These are phyloP conservation scores for Zymoseptoria pseudotritici DNA, from an alignment of 2,329 filamentous ascomycete genomes.

Conservation along the genomic window DNA sequence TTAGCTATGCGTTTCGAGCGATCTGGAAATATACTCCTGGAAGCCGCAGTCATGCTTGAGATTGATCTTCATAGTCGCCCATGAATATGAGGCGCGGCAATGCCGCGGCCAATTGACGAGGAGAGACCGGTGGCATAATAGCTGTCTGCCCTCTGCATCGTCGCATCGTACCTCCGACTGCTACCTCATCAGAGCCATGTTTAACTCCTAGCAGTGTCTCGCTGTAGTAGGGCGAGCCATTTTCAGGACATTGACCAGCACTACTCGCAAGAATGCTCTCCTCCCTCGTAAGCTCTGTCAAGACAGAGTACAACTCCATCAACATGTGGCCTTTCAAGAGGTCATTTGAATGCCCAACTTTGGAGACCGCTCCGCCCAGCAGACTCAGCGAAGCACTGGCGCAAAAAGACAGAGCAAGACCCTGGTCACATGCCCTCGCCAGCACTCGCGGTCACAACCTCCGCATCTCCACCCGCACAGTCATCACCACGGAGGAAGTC, in stretches of 20 bases:
- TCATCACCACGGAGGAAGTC: not conserved
- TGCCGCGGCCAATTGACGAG: too few relatives aligned
- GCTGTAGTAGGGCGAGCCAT: not conserved
- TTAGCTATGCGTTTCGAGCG: too few relatives aligned
- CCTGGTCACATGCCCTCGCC: not conserved
- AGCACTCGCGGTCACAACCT: not conserved
- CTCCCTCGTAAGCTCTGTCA: not conserved
- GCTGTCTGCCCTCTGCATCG: too few relatives aligned
- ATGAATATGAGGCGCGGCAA: too few relatives aligned
- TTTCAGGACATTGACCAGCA: not conserved
- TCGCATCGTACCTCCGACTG: too few relatives aligned
- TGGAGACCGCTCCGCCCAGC: not conserved
- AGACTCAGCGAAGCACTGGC: not conserved
- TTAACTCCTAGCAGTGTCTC: not conserved
- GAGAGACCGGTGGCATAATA: too few relatives aligned
- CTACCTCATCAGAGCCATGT: not conserved
- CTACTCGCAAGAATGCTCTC: not conserved
- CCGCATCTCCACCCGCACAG: not conserved
- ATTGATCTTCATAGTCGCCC: too few relatives aligned
- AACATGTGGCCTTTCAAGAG: not conserved
- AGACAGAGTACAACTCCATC: not conserved
- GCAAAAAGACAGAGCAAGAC: not conserved
- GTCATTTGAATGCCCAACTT: not conserved
- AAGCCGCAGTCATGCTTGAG: too few relatives aligned
- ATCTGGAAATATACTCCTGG: too few relatives aligned